phyloP scores from a whole-genome alignment of 169 alveolate genomes.

The Perkinsus marinus region DNA sequence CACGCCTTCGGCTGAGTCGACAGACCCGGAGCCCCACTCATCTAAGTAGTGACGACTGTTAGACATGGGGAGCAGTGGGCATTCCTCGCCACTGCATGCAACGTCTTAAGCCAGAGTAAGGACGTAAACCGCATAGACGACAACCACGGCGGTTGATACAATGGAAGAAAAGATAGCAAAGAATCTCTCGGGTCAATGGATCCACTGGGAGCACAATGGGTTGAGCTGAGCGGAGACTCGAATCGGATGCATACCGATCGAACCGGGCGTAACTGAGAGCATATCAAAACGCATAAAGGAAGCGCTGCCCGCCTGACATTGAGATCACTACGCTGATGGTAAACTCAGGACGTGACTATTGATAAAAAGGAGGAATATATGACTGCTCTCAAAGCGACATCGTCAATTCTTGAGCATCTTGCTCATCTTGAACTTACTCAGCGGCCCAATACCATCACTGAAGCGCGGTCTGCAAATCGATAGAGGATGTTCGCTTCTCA shows the following conservation, averaged over 20 bases:
- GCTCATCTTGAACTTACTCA: not conserved
- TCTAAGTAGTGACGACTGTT: not conserved
- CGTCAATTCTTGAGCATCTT: not conserved
- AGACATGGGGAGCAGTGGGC: not conserved
- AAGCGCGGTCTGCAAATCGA: too few species aligned
- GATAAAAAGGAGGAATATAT: not conserved
- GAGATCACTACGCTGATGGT: not conserved
- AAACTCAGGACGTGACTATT: not conserved
- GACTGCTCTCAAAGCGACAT: not conserved
- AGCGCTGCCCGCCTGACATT: not conserved
- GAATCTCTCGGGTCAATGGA: not conserved
- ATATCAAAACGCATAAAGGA: not conserved
- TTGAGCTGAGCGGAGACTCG: not conserved
- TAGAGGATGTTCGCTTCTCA: too few species aligned
- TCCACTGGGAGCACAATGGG: not conserved
- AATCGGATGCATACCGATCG: not conserved
- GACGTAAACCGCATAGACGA: not conserved
- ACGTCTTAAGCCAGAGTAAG: not conserved
- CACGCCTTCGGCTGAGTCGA: not conserved
- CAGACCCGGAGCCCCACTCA: not conserved
- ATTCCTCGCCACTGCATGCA: not conserved
- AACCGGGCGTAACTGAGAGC: not conserved
- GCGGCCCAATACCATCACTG: not conserved
- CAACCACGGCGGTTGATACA: not conserved
- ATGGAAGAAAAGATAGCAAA: not conserved